phyloP scores from a whole-genome alignment of 2,329 filamentous ascomycete species.

The Fusarium praegraminearum region DNA sequence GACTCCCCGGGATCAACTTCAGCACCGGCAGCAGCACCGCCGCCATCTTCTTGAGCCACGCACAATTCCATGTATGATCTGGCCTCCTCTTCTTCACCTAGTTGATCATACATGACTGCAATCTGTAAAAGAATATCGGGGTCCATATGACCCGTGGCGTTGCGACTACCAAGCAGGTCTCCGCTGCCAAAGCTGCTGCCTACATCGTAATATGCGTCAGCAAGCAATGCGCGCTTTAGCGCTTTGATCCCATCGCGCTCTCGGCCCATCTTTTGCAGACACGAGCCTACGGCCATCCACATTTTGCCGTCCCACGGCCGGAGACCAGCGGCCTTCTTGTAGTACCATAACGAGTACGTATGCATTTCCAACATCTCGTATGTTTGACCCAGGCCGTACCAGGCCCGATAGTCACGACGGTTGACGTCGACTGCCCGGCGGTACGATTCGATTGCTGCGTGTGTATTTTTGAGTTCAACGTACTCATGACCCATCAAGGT shows the following conservation, averaged over 20 bases:
- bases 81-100: slow-evolving; percentile 82
- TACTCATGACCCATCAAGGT: slow-evolving; percentile 99
- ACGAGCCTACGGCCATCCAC: slow-evolving; percentile 97
- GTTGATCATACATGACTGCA: slow-evolving; percentile 85
- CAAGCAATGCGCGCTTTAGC: slow-evolving; percentile 89
- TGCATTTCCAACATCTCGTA: slow-evolving; percentile 99
- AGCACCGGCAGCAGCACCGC: slow-evolving; percentile 62
- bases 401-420: slow-evolving; percentile 94
- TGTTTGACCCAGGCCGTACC: slow-evolving; percentile 96
- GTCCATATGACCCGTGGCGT: slow-evolving; percentile 75
- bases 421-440: slow-evolving; percentile 96
- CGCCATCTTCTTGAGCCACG: slow-evolving; percentile 89
- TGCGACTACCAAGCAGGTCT: slow-evolving; percentile 61
- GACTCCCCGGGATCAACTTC: slow-evolving; percentile 60
- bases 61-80: slow-evolving; percentile 97
- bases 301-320: slow-evolving; percentile 98
- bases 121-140: slow-evolving; percentile 93
- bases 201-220: slow-evolving; percentile 85
- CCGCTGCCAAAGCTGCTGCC: slow-evolving; percentile 67
- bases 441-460: slow-evolving; percentile 97
- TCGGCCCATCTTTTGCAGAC: slow-evolving; percentile 89
- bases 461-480: slow-evolving; percentile 97
- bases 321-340: slow-evolving; percentile 92
- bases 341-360: slow-evolving; percentile 96
- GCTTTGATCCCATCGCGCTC: slow-evolving; percentile 93